phyloP scores from a whole-genome alignment of 2,329 filamentous ascomycete species.

The Teratosphaeria gauchensis region DNA sequence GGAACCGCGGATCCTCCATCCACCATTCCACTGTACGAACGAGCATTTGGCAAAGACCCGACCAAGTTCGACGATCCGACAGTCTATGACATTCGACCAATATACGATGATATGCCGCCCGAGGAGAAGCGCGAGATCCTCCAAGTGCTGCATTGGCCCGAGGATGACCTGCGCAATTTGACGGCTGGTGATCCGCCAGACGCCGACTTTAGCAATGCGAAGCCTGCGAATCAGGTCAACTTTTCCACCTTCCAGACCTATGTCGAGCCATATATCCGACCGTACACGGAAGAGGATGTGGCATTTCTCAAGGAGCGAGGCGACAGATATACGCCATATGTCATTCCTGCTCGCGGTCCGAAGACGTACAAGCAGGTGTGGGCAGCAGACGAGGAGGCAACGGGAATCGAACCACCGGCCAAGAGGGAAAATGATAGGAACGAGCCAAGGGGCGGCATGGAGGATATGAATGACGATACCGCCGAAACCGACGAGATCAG shows the following conservation, averaged over 20 bases:
- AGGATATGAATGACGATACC: conserved; percentile 77
- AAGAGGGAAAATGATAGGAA: conserved; percentile 63
- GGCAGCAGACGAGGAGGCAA: conserved; percentile 83
- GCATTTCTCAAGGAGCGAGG: conserved; percentile 81
- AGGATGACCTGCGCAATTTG: conserved; percentile 67
- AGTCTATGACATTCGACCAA: conserved; percentile 78
- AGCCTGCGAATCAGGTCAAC: conserved; percentile 87
- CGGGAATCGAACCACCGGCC: conserved; percentile 59
- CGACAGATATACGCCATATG: conserved; percentile 72
- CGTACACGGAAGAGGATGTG: conserved; percentile 85
- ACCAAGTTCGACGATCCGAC: conserved; percentile 86
- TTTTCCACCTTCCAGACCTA: conserved; percentile 89
- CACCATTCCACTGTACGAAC: conserved; percentile 60
- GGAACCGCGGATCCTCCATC: conserved; percentile 49
- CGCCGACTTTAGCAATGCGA: conserved; percentile 89
- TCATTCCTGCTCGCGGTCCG: conserved; percentile 76
- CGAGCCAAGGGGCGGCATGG: conserved; percentile 73
- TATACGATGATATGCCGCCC: conserved; percentile 65
- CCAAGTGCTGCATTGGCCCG: conserved; percentile 75
- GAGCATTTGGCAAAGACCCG: conserved; percentile 81
- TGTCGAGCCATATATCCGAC: conserved; percentile 81
- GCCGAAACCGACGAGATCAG: conserved; percentile 84
- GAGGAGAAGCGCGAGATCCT: conserved; percentile 84
- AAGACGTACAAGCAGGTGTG: conserved; percentile 82
- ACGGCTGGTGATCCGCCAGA: conserved; percentile 86